A percentile compares a stretch with the other conserved stretches of the same genome.
phyloP scores from a whole-genome alignment of 441 rosid species.

The Eutrema salsugineum region DNA sequence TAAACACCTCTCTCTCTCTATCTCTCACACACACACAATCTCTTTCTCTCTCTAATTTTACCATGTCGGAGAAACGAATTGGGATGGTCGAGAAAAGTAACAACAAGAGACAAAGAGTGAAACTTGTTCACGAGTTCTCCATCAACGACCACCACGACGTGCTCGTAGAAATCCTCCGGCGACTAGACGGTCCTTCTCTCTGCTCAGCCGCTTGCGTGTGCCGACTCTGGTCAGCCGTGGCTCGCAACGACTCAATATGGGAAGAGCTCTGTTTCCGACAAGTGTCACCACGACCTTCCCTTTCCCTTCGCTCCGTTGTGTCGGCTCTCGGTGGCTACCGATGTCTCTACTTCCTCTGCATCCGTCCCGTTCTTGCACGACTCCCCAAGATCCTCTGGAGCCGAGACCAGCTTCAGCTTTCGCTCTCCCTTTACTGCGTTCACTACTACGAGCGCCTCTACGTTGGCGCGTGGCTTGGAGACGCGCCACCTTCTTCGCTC shows the following conservation, averaged over 20 bases:
- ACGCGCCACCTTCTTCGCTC: conserved; percentile 60
- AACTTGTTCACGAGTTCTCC: conserved; percentile 27
- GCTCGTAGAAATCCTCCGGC: conserved; percentile 61
- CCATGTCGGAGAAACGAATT: conserved; percentile 25
- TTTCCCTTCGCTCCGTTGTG: conserved; percentile 62
- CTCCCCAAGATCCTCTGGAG: conserved; percentile 41
- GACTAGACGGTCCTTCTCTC: conserved; percentile 83
- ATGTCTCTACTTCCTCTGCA: conserved; percentile 77
- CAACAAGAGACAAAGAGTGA: conserved; percentile 29
- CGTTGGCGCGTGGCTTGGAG: conserved; percentile 35
- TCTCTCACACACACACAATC: too few relatives aligned
- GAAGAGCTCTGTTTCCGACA: conserved; percentile 88
- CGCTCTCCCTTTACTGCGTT: conserved; percentile 74
- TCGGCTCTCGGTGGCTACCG: conserved; percentile 84
- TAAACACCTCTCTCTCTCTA: neutral
- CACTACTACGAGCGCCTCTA: conserved; percentile 72
- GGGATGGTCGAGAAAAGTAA: conserved; percentile 14
- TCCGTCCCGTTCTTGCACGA: conserved; percentile 64
- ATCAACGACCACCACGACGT: conserved; percentile 86
- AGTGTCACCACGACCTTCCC: conserved; percentile 55
- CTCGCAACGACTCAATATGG: conserved; percentile 77
- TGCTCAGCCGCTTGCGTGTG: conserved; percentile 85
- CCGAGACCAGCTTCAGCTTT: conserved; percentile 67
- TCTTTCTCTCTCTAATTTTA: conserved; percentile 1
- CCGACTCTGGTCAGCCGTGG: conserved; percentile 77